Evolutionary conservation across 306 rosid species (phyloP), one percentile per base, ranked within the genome.

Genomic region (Cucurbita pepo): DNA sequence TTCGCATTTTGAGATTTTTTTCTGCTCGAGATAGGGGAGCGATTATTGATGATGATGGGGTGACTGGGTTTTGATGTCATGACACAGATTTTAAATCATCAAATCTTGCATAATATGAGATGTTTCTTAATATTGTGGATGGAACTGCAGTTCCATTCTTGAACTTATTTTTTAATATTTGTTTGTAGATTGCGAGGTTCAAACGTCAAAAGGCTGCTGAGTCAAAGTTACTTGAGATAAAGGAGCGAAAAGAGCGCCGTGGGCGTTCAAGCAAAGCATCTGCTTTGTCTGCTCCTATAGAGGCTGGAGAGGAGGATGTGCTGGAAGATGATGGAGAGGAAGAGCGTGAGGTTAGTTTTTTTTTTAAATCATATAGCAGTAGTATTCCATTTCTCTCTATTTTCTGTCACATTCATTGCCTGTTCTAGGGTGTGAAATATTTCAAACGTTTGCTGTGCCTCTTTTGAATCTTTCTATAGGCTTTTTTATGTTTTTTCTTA

Each of bases 241-340:
- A 89, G 82, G 99, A 95, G 86, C 84, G 95, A 79, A 94, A 89
- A 75, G 99, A 91, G 83, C 85, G 97, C 19, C 91, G 97, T 40
- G 88, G 91, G 12, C 95, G 96, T 80, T 95, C 99, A 41, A 85
- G 88, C 76, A 89, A 74, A 78, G 99, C 99, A 75, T 85, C 99
- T 82, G 88, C 97, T 22, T 54, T 94, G 81, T 94, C 99, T 40
- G 83, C 99, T 74, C 97, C 96, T 67, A 83, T 94, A 54, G 96
- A 91, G 88, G 88, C 86, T 53, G 97, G 95, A 48, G 99, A 95
- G 79, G 99, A 95, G 82, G 99, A 91, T 81, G 82, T 75, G 55
- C 75, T 85, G 69, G 96, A 95, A 63, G 97, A 91, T 65, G 99
- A 91, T 76, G 97, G 92, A 37, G 99, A 91, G 79, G 99, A 95